Base-by-base conservation (phyloP, 2,329 filamentous ascomycete genomes). In the Pseudohalonectria lignicola region DNA sequence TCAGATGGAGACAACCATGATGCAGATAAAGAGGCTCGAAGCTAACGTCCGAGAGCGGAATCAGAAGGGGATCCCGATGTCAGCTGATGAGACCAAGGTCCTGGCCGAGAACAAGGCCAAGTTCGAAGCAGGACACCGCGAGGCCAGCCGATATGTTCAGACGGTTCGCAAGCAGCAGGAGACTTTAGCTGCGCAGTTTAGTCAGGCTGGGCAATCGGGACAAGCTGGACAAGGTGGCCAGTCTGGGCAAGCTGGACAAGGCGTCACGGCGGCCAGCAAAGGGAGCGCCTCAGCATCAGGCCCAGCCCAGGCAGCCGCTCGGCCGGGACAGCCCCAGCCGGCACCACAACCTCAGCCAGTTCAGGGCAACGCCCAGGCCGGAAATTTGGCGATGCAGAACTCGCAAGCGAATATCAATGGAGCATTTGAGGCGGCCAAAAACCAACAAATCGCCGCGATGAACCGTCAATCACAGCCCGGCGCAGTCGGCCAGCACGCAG, bases 61-160 rank as follows among this genome's bases (percentile, higher is more conserved):
- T 12, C 55, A 62, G 4, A 61, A 61, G 18, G 66, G 66, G 3
- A 62, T 60, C 16, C 54, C 62, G 0, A 51, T 72, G 11, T 61
- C 57, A 4, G 53, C 66, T 1, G 69, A 73, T 3, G 69, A 75
- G 36, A 49, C 63, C 23, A 65, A 63, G 39, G 57, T 62, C 18
- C 56, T 62, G 11, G 58, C 64, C 30, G 56, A 65, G 2, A 60
- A 61, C 30, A 66, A 63, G 42, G 65, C 65, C 2, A 52, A 59
- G 13, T 52, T 64, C 10, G 53, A 63, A 13, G 74, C 70, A 43
- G 44, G 56, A 8, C 61, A 71, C 43, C 50, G 50, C 0, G 66
- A 72, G 2, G 67, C 69, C 0, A 60, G 65, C 18, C 60, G 56
- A 16, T 73, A 67, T 46, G 62, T 73, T 3, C 64, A 67, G 12